Percentiles rank a stretch among this genome's conserved stretches.
phyloP scores from a whole-genome alignment of 352 stramenopile genomes.

The Phytophthora chlamydospora region DNA sequence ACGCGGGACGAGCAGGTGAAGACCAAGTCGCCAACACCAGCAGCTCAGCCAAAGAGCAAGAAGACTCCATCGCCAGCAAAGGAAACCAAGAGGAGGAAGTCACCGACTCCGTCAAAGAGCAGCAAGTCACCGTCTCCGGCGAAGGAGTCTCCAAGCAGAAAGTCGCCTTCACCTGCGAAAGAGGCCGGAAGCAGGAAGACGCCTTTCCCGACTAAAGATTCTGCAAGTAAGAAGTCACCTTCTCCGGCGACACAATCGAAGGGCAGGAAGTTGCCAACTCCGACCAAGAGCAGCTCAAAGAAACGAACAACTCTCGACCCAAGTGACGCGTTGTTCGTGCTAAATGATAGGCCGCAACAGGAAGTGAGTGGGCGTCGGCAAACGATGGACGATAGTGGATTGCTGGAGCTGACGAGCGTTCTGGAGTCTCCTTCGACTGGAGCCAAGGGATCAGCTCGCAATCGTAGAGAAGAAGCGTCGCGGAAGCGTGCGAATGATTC shows the following conservation, averaged over 20 bases:
- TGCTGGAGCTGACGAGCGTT: constrained; percentile 47
- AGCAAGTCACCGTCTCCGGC: not conserved
- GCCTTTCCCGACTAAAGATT: constrained; percentile 14
- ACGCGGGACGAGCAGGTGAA: not conserved
- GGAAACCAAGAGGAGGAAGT: not conserved
- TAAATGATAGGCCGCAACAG: constrained; percentile 14
- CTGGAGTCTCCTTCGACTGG: constrained; percentile 15
- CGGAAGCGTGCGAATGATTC: constrained; percentile 40
- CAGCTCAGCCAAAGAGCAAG: not conserved
- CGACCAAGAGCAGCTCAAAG: constrained; percentile 12
- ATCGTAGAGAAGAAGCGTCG: constrained; percentile 14
- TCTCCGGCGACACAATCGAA: constrained; percentile 1
- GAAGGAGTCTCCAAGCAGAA: not conserved
- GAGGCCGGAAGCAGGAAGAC: constrained; percentile 4
- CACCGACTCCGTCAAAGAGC: not conserved
- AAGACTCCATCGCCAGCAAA: not conserved
- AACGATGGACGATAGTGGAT: constrained; percentile 62
- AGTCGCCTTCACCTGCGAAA: constrained; percentile 7
- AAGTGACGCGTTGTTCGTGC: constrained; percentile 42
- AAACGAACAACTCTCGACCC: constrained; percentile 63
- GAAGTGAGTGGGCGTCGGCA: constrained; percentile 43
- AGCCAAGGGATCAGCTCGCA: constrained; percentile 4
- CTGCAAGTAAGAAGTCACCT: not conserved
- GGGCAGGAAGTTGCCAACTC: constrained; percentile 5
- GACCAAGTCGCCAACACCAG: constrained; percentile 3